Evolutionary conservation across 441 rosid species (phyloP).

Genomic region (Eutrema salsugineum): DNA sequence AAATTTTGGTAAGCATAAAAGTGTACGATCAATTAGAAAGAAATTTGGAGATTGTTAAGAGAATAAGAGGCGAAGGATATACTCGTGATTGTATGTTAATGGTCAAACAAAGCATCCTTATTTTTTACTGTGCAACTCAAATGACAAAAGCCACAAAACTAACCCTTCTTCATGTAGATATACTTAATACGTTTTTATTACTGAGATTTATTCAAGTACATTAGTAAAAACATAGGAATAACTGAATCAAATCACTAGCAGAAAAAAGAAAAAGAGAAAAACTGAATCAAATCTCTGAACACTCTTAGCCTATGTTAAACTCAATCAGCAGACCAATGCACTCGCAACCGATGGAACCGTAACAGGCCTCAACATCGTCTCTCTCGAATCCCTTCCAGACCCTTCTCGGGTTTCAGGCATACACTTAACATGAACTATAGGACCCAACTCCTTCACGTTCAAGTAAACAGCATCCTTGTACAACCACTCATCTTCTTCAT

Average conservation of each 20-base stretch:
- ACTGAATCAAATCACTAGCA: neutral
- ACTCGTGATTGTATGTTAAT: no score
- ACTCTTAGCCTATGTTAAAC: neutral
- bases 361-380: neutral
- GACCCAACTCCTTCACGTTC: constrained; percentile 32
- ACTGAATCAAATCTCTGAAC: neutral
- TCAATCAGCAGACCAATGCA: constrained; percentile 10
- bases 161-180: no score
- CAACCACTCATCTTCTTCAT: constrained; percentile 50
- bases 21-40: no score
- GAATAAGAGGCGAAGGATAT: no score
- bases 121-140: no score
- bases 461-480: constrained; percentile 43
- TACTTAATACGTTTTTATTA: neutral
- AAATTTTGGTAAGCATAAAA: no score
- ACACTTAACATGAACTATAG: constrained; percentile 53
- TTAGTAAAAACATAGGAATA: neutral
- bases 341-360: neutral
- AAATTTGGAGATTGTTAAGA: no score
- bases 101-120: no score
- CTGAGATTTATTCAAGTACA: neutral
- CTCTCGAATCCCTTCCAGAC: neutral
- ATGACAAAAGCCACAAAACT: no score
- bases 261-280: no score
- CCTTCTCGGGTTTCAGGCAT: constrained; percentile 26